These are phyloP conservation scores for Cyberlindnera maritima DNA, from an alignment of 805 yeast species.

Conservation along the genomic window DNA sequence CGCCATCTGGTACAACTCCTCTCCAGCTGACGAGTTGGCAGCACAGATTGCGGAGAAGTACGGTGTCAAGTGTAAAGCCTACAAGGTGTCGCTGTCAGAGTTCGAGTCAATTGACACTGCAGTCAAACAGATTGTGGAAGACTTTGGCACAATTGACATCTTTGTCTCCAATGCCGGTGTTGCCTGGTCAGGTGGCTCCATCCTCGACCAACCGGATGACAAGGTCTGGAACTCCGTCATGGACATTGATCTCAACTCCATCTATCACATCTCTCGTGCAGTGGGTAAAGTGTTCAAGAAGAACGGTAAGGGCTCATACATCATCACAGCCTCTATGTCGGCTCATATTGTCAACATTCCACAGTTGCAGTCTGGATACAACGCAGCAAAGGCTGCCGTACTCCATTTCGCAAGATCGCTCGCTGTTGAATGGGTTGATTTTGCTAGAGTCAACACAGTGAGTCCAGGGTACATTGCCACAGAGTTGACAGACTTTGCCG, in stretches of 20 bases:
- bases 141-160: conserved; percentile 73
- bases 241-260: conserved; percentile 75
- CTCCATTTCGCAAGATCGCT: conserved; percentile 72
- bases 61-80: conserved; percentile 65
- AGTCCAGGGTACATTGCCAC: conserved; percentile 86
- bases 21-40: conserved; percentile 34
- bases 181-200: conserved; percentile 70
- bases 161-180: conserved; percentile 91
- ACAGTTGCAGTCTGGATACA: conserved; percentile 82
- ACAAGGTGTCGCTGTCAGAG: conserved; percentile 33
- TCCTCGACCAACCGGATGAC: conserved; percentile 43
- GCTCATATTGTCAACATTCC: conserved; percentile 87
- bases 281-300: conserved; percentile 71
- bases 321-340: conserved; percentile 87
- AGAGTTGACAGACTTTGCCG: conserved; percentile 53
- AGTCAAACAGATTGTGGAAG: conserved; percentile 44
- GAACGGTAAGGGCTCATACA: conserved; percentile 75
- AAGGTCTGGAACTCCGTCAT: conserved; percentile 70
- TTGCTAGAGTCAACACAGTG: conserved; percentile 80
- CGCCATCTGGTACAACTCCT: conserved; percentile 39
- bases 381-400: conserved; percentile 84
- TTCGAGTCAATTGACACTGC: conserved; percentile 29
- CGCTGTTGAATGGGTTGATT: conserved; percentile 84
- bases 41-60: conserved; percentile 59
- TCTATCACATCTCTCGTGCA: conserved; percentile 74